Conservation (phyloP, 305 asterid genomes). For the Solanum hybrid region DNA sequence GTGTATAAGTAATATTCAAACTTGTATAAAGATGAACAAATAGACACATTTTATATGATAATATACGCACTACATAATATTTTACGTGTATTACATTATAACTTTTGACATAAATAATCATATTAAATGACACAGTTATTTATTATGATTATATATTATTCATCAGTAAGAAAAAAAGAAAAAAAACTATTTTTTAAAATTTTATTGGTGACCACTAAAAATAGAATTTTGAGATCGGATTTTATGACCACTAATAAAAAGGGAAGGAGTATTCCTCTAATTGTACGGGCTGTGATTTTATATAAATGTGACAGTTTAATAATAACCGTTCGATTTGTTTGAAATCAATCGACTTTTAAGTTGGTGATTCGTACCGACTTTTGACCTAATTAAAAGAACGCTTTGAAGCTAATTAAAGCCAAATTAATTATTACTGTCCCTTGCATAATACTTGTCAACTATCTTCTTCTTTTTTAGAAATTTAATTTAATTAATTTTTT, state of each 20-base stretch:
- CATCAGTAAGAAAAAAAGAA: neutral
- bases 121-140: neutral
- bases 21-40: too few relatives aligned
- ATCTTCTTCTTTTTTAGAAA: neutral
- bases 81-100: too few relatives aligned
- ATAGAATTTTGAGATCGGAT: neutral
- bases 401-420: neutral
- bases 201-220: neutral
- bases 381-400: neutral
- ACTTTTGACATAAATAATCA: too few relatives aligned
- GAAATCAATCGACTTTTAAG: neutral
- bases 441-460: neutral
- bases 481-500: neutral
- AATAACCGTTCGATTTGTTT: neutral
- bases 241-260: neutral
- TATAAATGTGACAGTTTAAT: neutral
- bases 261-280: neutral
- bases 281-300: neutral
- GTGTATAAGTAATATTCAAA: accelerated
- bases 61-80: accelerated
- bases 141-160: neutral
- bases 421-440: neutral
- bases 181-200: neutral
- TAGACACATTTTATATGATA: accelerated
- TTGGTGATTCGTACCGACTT: neutral